Conservation (phyloP, 306 rosid species). For the Gastrolobium villosum region DNA sequence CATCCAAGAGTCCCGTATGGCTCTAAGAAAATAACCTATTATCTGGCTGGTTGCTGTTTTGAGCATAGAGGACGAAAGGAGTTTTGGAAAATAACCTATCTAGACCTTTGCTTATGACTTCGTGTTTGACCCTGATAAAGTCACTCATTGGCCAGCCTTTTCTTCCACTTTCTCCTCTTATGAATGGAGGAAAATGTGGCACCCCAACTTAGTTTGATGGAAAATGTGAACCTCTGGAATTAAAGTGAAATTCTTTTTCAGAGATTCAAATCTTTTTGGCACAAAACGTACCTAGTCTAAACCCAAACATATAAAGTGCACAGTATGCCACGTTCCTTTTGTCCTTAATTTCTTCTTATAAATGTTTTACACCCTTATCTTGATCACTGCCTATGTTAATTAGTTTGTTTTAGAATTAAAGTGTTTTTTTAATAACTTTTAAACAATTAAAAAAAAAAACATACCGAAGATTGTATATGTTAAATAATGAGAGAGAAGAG, state of each 20-base stretch:
- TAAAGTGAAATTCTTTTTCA: constrained; percentile 49
- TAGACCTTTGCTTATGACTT: constrained; percentile 57
- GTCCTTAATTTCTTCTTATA: constrained; percentile 24
- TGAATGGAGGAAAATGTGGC: constrained; percentile 56
- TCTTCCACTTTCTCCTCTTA: constrained; percentile 63
- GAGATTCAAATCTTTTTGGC: constrained; percentile 69
- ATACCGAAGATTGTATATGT: background rate
- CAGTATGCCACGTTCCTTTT: constrained; percentile 48
- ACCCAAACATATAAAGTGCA: constrained; percentile 59
- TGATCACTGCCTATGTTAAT: no score
- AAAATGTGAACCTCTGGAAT: constrained; percentile 46
- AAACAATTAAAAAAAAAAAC: no score
- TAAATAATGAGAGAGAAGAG: no score
- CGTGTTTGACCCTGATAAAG: constrained; percentile 79
- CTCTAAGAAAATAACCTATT: background rate
- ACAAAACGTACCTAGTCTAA: constrained; percentile 60
- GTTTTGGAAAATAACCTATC: constrained; percentile 49
- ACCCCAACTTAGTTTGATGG: constrained; percentile 51
- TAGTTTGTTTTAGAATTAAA: no score
- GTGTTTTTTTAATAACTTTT: no score
- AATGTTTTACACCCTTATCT: background rate
- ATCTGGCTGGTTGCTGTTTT: constrained; percentile 27
- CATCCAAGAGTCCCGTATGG: background rate
- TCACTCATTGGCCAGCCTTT: constrained; percentile 64
- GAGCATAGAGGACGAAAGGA: constrained; percentile 49